phyloP scores from a whole-genome alignment of 2,329 filamentous ascomycete species.

The Botrytis fragariae region DNA sequence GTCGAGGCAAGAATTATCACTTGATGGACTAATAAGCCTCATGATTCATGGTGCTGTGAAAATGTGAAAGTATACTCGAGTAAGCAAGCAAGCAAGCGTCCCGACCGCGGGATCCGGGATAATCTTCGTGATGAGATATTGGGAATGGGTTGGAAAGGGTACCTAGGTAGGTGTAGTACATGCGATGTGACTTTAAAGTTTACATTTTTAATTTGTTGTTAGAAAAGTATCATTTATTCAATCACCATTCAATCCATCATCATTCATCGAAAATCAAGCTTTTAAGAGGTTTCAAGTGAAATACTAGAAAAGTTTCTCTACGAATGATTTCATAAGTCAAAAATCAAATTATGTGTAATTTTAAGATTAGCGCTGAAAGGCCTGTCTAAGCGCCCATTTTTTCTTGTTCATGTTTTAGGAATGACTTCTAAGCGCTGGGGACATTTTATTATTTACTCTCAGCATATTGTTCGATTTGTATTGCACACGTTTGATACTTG shows the following conservation, averaged over 20 bases:
- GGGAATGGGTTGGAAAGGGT: neutral
- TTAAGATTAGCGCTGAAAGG: neutral
- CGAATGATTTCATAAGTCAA: neutral
- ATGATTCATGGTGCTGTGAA: neutral
- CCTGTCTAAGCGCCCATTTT: slow-evolving; percentile 2
- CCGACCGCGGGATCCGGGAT: neutral
- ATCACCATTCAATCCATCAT: neutral
- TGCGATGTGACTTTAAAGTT: neutral
- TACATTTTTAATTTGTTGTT: neutral
- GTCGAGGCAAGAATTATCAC: neutral
- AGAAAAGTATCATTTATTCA: neutral
- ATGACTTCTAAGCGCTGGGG: neutral
- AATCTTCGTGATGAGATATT: neutral
- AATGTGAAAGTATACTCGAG: neutral
- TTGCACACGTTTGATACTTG: neutral
- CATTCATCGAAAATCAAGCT: neutral
- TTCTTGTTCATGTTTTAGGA: neutral
- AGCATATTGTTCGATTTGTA: neutral
- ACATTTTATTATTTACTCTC: neutral
- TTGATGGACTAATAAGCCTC: slow-evolving; percentile 11
- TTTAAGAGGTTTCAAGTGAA: neutral
- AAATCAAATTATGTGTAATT: neutral
- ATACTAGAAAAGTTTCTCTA: neutral
- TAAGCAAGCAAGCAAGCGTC: neutral
- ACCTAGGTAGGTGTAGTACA: neutral